phyloP scores from a whole-genome alignment of 1,139 yeast genomes.

The Dujonia santamariae region DNA sequence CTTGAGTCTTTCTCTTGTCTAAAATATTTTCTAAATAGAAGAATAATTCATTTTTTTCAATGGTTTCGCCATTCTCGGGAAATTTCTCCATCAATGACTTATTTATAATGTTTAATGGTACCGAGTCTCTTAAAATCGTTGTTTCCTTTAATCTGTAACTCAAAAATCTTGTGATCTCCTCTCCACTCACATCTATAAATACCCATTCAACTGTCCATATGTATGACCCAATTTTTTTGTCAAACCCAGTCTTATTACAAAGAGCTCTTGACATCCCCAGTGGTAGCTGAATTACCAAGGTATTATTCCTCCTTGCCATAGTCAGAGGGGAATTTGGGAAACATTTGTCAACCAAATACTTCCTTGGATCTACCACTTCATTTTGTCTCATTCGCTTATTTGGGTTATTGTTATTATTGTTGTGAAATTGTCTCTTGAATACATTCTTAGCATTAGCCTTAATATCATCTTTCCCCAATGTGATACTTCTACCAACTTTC shows the following conservation, averaged over 20 bases:
- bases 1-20: constrained; percentile 10
- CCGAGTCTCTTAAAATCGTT: constrained; percentile 28
- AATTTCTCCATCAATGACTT: constrained; percentile 8
- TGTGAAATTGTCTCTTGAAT: constrained; percentile 27
- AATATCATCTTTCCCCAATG: constrained; percentile 51
- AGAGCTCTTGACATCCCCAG: constrained; percentile 72
- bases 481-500: constrained; percentile 55
- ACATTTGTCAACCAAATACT: constrained; percentile 18
- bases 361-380: constrained; percentile 23
- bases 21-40: constrained; percentile 38
- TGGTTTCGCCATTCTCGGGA: background rate
- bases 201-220: constrained; percentile 85
- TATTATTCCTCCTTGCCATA: constrained; percentile 32
- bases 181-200: constrained; percentile 28
- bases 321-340: constrained; percentile 27
- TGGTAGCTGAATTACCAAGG: constrained; percentile 51
- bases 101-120: constrained; percentile 36
- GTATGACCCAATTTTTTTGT: constrained; percentile 57
- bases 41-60: constrained; percentile 12
- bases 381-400: constrained; percentile 24
- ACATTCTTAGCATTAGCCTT: constrained; percentile 31
- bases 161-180: constrained; percentile 27
- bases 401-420: constrained; percentile 13
- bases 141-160: constrained; percentile 48
- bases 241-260: constrained; percentile 71